A percentile compares a stretch with the other conserved stretches of the same genome.
These are phyloP conservation scores for Aegilops sharonensis DNA, from an alignment of 176 grass and related monocot species.

Conservation along the genomic window DNA sequence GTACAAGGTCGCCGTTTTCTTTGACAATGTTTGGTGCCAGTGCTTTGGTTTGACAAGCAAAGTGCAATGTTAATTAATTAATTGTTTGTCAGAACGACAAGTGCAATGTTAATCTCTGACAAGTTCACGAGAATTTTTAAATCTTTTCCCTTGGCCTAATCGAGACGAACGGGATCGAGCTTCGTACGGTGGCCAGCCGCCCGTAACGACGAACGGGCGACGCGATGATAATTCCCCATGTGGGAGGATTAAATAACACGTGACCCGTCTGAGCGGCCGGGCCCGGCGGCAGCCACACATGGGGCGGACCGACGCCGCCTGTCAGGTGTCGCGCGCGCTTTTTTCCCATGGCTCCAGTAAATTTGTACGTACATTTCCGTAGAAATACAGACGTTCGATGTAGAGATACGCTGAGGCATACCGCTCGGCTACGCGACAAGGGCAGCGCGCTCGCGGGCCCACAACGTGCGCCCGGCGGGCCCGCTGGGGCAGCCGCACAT, in stretches of 20 bases:
- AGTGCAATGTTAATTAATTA: no score
- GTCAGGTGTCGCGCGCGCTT: not conserved
- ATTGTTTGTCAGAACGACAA: no score
- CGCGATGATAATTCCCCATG: not conserved
- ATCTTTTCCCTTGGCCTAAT: not conserved
- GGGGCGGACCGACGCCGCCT: not conserved
- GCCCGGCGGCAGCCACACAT: not conserved
- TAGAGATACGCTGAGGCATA: not conserved
- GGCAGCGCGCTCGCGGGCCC: not conserved
- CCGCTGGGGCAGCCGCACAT: not conserved
- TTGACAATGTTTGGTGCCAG: not conserved
- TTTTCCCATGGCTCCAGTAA: not conserved
- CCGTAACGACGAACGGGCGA: not conserved
- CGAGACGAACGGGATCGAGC: not conserved
- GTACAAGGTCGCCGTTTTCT: no score
- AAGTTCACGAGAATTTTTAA: no score
- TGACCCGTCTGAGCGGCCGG: not conserved
- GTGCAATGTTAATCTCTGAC: no score
- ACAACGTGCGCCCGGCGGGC: not conserved
- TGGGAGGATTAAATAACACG: slow-evolving; percentile 14
- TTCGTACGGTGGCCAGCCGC: not conserved
- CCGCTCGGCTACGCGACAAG: slow-evolving; percentile 2
- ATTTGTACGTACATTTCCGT: not conserved
- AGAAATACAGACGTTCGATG: not conserved
- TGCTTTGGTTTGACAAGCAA: no score